Evolutionary conservation across 2,329 filamentous ascomycete species (phyloP), one percentile per base, ranked within the genome.

Genomic region (Neodidymelliopsis sp.): DNA sequence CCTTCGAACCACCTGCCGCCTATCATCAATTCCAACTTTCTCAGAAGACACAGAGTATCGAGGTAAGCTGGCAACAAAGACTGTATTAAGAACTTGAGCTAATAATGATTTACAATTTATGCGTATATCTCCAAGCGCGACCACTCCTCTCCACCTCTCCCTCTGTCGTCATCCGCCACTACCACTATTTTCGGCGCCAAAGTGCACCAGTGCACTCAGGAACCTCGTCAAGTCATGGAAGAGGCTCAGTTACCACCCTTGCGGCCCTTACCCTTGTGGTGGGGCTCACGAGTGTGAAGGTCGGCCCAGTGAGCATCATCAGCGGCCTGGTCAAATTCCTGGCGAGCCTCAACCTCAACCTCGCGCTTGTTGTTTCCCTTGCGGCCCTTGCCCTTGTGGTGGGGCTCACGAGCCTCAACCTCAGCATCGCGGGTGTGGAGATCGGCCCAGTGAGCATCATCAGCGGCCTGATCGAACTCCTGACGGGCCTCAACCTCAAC

Each of bases 371-470:
- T 15, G 44, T 15, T 18, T 7, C 13, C 12, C 30, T 51, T 47
- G n/a, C 33, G 22, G 8, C 40, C 49, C 22, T 38, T 49, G 18
- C 51, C 54, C 44, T 57, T 56, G 47, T 57, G 50, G 23, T 56
- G 57, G 15, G 49, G 52, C 34, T 52, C 49, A 23, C 33, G 36
- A 30, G 20, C 42, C 25, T 50, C 38, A 19, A 54, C 30, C 27
- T 50, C 46, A 18, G n/a, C 38, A 6, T 37, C 35, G 16, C 47
- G 42, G 18, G 46, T 34, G 33, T 42, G 44, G 16, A 45, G 39
- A 9, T 47, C 44, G 15, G 39, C 39, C 34, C 34, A 44, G 46
- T 41, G 36, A 20, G 50, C 49, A 23, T 49, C 48, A 2, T 46
- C 52, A 4, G 44, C 41, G 6, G 40, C 55, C 44, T 59, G 50